Base-by-base conservation (phyloP, 108 stramenopile genomes). In the Mediolabrus comicus region DNA sequence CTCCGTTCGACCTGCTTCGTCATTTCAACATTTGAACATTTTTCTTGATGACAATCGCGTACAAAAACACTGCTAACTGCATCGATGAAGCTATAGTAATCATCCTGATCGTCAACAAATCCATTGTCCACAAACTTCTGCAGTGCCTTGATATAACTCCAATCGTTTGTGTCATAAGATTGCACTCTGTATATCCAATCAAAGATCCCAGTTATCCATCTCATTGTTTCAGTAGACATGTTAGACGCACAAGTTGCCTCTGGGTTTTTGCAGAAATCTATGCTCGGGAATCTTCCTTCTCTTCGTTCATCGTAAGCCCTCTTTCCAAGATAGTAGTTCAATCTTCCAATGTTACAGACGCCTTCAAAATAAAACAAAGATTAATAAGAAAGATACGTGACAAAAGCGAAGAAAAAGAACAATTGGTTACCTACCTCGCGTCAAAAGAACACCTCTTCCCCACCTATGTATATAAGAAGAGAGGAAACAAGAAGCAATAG, bases 371-470 rank as follows among this genome's bases (percentile, higher is more conserved):
- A 19, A 29, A 22, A 1, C n/a, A 35, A 35, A 17, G 34, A 22
- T 24, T 49, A 25, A 63, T 8, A 63, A n/a, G 30, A 64, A 51
- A 0, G 16, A 17, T 11, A 39, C n/a, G 31, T 27, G 26, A 24
- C 22, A n/a, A n/a, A 63, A 22, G 14, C 12, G 11, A 31, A 14
- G 16, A 29, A 26, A 10, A 22, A 43, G 13, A 19, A 52, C 28
- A 30, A 33, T 65, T 10, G 11, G 7, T 5, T 12, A 74, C 10
- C 28, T 58, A 19, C 77, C 77, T 59, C 72, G 54, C 10, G 77
- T 78, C 55, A 73, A 36, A 6, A 78, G 36, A 3, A 59, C 72
- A 3, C 77, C 77, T 49, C 77, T 66, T 7, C 77, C 77, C 77
- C 77, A 78, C 67, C n/a, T n/a, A n/a, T n/a, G n/a, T n/a, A n/a